These are phyloP conservation scores for Zymoseptoria crescenta DNA, from an alignment of 2,329 filamentous ascomycete species.

Conservation along the genomic window DNA sequence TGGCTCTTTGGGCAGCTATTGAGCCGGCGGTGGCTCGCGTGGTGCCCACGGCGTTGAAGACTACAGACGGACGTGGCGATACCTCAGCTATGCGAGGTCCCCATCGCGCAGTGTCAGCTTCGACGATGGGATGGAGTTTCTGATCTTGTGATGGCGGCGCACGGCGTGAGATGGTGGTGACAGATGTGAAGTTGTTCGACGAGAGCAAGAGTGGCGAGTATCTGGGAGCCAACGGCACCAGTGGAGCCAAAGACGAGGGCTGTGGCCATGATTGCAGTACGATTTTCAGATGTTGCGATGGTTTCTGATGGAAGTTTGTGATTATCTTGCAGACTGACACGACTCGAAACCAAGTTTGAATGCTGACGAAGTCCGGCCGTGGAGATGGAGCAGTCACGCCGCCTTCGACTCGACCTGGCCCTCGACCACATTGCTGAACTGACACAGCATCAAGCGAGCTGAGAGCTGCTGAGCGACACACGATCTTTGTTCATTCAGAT, in stretches of 20 bases:
- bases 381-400: neutral
- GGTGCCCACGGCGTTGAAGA: slow-evolving; percentile 29
- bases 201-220: slow-evolving; percentile 11
- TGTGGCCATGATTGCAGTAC: slow-evolving; percentile 14
- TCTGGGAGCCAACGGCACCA: slow-evolving; percentile 16
- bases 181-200: slow-evolving; percentile 3
- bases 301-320: neutral
- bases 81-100: slow-evolving; percentile 4
- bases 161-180: slow-evolving; percentile 16
- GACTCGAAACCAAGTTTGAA: too few relatives aligned
- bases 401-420: neutral
- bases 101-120: slow-evolving; percentile 14
- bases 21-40: slow-evolving; percentile 29
- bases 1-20: slow-evolving; percentile 31
- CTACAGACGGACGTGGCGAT: slow-evolving; percentile 8
- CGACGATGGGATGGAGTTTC: slow-evolving; percentile 11
- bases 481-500: too few relatives aligned
- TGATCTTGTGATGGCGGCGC: slow-evolving; percentile 5
- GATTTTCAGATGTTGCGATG: neutral
- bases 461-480: neutral
- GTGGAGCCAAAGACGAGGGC: slow-evolving; percentile 15
- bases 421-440: neutral
- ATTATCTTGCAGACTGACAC: neutral
- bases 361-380: neutral
- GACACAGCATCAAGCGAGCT: too few relatives aligned